Conservation (phyloP, 768 basidiomycete genomes). For the Ramaria sp. region DNA sequence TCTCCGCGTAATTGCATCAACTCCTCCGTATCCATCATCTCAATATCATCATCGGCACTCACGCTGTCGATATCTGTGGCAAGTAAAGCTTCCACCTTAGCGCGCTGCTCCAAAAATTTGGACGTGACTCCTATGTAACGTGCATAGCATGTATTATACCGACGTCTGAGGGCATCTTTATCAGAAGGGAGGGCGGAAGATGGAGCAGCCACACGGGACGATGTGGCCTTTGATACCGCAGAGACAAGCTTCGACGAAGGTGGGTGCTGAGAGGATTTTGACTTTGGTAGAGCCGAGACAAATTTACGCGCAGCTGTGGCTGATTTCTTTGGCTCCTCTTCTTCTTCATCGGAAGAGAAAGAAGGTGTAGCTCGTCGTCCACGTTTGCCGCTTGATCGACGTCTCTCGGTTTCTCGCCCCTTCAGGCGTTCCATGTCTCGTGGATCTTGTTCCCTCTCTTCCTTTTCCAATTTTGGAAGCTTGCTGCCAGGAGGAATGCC, state of each 20-base stretch:
- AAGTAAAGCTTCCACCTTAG: neutral
- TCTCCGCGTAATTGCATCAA: constrained; percentile 4
- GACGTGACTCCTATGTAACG: constrained; percentile 6
- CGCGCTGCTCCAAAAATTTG: constrained; percentile 5
- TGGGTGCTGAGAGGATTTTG: neutral
- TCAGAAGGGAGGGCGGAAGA: neutral
- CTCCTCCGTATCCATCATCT: constrained; percentile 3
- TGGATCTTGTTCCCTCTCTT: neutral
- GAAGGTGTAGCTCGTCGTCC: constrained; percentile 2
- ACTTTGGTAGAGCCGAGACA: neutral
- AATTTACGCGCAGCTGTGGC: neutral
- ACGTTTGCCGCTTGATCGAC: constrained; percentile 1
- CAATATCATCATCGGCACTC: constrained; percentile 1
- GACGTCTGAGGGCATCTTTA: constrained; percentile 1
- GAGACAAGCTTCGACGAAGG: neutral
- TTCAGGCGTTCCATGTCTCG: constrained; percentile 2
- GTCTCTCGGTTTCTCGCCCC: neutral
- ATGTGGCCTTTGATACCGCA: neutral
- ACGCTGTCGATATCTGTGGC: neutral
- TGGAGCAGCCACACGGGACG: neutral
- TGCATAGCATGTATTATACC: constrained; percentile 2
- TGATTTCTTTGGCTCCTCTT: neutral
- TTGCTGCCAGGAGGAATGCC: neutral
- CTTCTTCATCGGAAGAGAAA: constrained; percentile 7
- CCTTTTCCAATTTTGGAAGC: neutral